A percentile compares a stretch with the other conserved stretches of the same genome.
phyloP scores from a whole-genome alignment of 768 basidiomycete genomes.

The Erythrobasidium yunnanense region DNA sequence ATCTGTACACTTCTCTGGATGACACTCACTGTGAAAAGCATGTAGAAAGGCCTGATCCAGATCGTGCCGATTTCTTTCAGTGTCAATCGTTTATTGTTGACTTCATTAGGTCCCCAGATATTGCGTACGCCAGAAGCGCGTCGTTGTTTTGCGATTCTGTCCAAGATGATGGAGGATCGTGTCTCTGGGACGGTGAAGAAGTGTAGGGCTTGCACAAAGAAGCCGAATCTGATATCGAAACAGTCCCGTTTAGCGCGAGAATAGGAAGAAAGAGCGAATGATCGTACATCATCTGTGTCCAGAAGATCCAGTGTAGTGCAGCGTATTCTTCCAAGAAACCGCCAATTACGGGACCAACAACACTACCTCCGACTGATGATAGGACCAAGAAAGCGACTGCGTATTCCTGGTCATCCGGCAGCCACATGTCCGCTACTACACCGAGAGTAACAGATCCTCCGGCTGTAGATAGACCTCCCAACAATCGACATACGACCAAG shows the following conservation, averaged over 20 bases:
- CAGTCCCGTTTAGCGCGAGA: no score
- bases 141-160: slow-evolving; percentile 35
- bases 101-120: slow-evolving; percentile 38
- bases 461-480: slow-evolving; percentile 40
- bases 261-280: neutral
- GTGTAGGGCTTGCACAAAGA: slow-evolving; percentile 38
- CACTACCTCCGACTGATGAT: slow-evolving; percentile 53
- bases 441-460: slow-evolving; percentile 37
- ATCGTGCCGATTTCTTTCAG: neutral
- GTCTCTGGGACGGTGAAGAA: slow-evolving; percentile 39
- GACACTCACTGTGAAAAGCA: slow-evolving; percentile 36
- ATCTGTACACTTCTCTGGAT: no score
- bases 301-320: slow-evolving; percentile 22
- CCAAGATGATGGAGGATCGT: slow-evolving; percentile 36
- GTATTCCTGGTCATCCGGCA: slow-evolving; percentile 38
- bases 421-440: slow-evolving; percentile 39
- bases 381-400: slow-evolving; percentile 36
- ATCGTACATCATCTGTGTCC: slow-evolving; percentile 29
- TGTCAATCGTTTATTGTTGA: slow-evolving; percentile 32
- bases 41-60: slow-evolving; percentile 30
- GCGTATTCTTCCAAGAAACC: neutral
- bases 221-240: slow-evolving; percentile 38
- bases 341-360: slow-evolving; percentile 42
- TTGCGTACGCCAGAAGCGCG: slow-evolving; percentile 35
- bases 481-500: slow-evolving; percentile 36